Conservation (phyloP, 768 basidiomycete species). For the Boletus vermiculosoides region DNA sequence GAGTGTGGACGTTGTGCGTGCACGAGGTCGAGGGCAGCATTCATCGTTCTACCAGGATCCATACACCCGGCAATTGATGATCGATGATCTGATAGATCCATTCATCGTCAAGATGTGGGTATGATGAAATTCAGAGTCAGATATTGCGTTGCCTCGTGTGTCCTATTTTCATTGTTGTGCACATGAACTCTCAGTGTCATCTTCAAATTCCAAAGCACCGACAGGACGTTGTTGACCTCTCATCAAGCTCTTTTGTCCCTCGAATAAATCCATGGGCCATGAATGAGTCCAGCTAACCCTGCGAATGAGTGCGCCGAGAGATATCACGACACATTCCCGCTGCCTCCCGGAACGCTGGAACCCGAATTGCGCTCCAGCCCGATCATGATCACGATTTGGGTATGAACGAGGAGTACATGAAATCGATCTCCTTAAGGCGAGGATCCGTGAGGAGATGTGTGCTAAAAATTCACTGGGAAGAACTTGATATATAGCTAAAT, state of each 20-base stretch:
- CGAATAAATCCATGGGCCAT: not conserved
- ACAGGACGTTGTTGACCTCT: not conserved
- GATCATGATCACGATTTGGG: not conserved
- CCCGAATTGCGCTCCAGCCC: not conserved
- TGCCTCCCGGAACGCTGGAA: not conserved
- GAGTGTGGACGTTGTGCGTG: not conserved
- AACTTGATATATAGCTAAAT: conserved; percentile 1
- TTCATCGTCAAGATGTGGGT: not conserved
- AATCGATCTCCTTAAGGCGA: not conserved
- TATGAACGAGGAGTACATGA: not conserved
- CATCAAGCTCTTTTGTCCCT: not conserved
- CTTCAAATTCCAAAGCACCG: not conserved
- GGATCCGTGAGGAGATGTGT: not conserved
- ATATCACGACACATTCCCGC: not conserved
- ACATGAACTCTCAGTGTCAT: not conserved
- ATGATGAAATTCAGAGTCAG: conserved; percentile 8
- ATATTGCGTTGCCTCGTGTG: conserved; percentile 3
- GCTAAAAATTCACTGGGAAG: not conserved
- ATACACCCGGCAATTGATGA: not conserved
- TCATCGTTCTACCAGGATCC: not conserved
- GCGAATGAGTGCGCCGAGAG: not conserved
- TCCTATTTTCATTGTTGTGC: conserved; percentile 4
- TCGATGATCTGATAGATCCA: conserved; percentile 1
- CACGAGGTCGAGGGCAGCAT: conserved; percentile 1
- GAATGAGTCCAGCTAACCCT: not conserved